Percentiles rank a stretch among this genome's conserved stretches.
phyloP scores from a whole-genome alignment of 495 filamentous ascomycete genomes.

The Platismatia glauca region DNA sequence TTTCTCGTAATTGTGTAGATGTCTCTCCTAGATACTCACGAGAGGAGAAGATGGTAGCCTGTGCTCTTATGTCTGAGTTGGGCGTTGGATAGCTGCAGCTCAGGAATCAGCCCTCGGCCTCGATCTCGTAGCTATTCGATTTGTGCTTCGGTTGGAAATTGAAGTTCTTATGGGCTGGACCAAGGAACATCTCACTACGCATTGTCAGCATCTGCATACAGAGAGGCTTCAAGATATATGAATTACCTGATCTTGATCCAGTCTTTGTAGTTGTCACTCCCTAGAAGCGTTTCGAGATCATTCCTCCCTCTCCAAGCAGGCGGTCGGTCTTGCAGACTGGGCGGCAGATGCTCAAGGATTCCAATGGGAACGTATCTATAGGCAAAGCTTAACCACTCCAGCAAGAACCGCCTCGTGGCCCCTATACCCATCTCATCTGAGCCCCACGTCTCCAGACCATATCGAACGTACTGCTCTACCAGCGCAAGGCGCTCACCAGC shows the following conservation, averaged over 20 bases:
- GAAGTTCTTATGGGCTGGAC: conserved; percentile 81
- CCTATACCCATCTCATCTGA: conserved; percentile 88
- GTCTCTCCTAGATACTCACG: not conserved
- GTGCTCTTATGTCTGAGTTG: not conserved
- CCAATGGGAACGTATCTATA: conserved; percentile 86
- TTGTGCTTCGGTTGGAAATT: conserved; percentile 98
- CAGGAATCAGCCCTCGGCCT: conserved; percentile 47
- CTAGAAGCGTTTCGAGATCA: conserved; percentile 85
- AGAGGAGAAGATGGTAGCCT: not conserved
- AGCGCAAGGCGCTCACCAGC: conserved; percentile 77
- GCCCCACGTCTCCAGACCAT: conserved; percentile 90
- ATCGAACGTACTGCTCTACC: conserved; percentile 78
- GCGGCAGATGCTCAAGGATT: conserved; percentile 76
- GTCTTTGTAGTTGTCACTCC: conserved; percentile 83
- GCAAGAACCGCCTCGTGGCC: conserved; percentile 76
- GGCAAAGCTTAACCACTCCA: conserved; percentile 92
- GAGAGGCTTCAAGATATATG: not conserved
- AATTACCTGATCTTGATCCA: conserved; percentile 95
- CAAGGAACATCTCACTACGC: conserved; percentile 89
- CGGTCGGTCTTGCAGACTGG: conserved; percentile 76
- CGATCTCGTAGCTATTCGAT: conserved; percentile 67
- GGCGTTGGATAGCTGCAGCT: not conserved
- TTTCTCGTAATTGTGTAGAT: too few relatives aligned
- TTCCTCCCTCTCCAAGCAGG: conserved; percentile 74
- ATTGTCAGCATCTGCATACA: conserved; percentile 18